These are phyloP conservation scores for Macadamia integrifolia DNA, from an alignment of 164 flowering plant species.

Conservation along the genomic window DNA sequence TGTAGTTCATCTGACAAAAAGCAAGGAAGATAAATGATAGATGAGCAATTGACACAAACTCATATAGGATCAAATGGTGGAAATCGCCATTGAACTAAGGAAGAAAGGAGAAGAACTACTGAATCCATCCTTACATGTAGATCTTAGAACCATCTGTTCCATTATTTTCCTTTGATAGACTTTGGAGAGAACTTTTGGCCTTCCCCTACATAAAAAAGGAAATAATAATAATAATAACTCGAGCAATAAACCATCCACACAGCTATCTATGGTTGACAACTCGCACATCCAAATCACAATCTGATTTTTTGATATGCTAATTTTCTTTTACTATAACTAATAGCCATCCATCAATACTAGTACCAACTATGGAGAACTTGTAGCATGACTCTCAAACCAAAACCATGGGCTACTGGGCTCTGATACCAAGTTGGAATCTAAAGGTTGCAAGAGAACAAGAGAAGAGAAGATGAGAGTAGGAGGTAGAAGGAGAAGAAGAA, in stretches of 20 bases:
- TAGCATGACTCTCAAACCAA: too few species aligned
- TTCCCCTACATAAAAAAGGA: slow-evolving; percentile 32
- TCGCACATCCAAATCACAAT: background rate
- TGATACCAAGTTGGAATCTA: too few species aligned
- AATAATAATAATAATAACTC: background rate
- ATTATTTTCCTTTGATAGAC: slow-evolving; percentile 44
- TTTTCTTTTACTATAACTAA: too few species aligned
- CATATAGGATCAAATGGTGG: background rate
- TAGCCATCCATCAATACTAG: too few species aligned
- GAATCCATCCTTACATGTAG: slow-evolving; percentile 48
- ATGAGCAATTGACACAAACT: background rate
- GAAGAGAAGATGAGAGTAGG: too few species aligned
- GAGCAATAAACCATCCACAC: background rate
- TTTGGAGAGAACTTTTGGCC: slow-evolving; percentile 51
- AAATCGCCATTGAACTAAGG: background rate
- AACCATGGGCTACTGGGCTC: too few species aligned
- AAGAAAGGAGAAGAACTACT: background rate
- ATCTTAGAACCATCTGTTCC: slow-evolving; percentile 81
- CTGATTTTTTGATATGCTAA: background rate
- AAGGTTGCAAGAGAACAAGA: too few species aligned
- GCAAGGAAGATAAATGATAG: background rate
- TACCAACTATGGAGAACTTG: too few species aligned
- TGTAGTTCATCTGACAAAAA: background rate
- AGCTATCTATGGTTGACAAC: background rate
- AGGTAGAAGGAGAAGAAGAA: too few species aligned